Evolutionary conservation across 495 filamentous ascomycete genomes (phyloP), one percentile per base, ranked within the genome.

Genomic region (Podospora pseudoanserina): DNA sequence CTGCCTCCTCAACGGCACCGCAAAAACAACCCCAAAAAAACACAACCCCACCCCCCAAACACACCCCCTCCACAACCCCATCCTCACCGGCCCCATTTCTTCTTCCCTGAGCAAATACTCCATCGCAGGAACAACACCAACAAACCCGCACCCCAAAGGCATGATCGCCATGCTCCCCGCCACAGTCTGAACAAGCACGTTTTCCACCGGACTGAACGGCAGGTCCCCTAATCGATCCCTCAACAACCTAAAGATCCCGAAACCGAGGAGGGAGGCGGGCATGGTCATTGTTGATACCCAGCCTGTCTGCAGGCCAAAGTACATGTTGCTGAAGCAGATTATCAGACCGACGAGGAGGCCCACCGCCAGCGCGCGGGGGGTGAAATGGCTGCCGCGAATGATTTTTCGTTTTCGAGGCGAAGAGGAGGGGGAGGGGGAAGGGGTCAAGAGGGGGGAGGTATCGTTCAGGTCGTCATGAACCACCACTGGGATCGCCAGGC

Each of bases 261-360:
- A 98, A n/a, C 96, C 96, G 67, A 99, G 91, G 67, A 99, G 79
- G 11, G 92, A 92, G 1, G 94, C 90, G 0, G 96, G 96, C 96
- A 99, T 98, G 16, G 79, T 82, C 85, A 86, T 84, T 83, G 66
- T 78, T 81, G 16, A 88, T 23, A 23, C 82, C 94, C 95, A 99
- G 72, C 96, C 96, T 3, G 94, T 97, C 77, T 99, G 96, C 28
- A 99, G 84, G 15, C 96, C 96, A 74, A 98, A 99, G 76, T 97
- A 99, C 83, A 92, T 96, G 78, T 98, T 98, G 28, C 91, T 94
- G 79, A 97, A 97, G 70, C 91, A 93, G 68, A 97, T 96, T 56
- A 98, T 81, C 2, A 93, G 84, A 30, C 95, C 95, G 67, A 98
- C 94, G 3, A 86, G 78, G 6, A 98, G 79, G 49, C 95, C 95